These are phyloP conservation scores for Biancaea sappan DNA, from an alignment of 306 rosid species.

Conservation along the genomic window DNA sequence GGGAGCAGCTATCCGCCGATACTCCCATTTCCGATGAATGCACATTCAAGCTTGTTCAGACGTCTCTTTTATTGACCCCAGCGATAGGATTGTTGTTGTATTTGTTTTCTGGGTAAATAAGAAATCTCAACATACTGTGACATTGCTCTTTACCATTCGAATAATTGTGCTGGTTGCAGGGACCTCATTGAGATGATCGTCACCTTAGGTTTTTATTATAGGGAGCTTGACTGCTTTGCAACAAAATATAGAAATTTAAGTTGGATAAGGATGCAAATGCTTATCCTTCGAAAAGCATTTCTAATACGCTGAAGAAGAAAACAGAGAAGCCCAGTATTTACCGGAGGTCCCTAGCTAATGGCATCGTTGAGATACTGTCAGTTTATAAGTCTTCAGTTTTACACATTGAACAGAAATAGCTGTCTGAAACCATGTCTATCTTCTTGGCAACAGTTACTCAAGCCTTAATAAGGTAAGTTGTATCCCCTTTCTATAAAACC, in stretches of 20 bases:
- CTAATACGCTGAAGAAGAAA: slow-evolving; percentile 35
- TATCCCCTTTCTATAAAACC: not conserved
- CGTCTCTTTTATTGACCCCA: slow-evolving; percentile 79
- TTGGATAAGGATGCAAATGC: slow-evolving; percentile 74
- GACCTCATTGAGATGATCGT: slow-evolving; percentile 78
- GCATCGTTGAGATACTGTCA: slow-evolving; percentile 83
- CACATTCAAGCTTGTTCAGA: slow-evolving; percentile 80
- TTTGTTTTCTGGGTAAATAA: not conserved
- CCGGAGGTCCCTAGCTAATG: slow-evolving; percentile 86
- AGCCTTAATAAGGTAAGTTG: slow-evolving; percentile 75
- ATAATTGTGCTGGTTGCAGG: slow-evolving; percentile 53
- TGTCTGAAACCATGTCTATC: slow-evolving; percentile 78
- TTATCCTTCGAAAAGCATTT: slow-evolving; percentile 36
- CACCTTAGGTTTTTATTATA: slow-evolving; percentile 80
- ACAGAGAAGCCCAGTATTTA: slow-evolving; percentile 67
- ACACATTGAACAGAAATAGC: slow-evolving; percentile 77
- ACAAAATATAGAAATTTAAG: slow-evolving; percentile 76
- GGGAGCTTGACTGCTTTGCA: slow-evolving; percentile 86
- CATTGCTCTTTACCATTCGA: not conserved
- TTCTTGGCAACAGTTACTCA: slow-evolving; percentile 82
- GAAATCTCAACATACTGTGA: slow-evolving; percentile 28
- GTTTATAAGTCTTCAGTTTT: slow-evolving; percentile 80
- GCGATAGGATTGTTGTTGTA: slow-evolving; percentile 55
- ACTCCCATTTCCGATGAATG: slow-evolving; percentile 64
- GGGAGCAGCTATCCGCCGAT: slow-evolving; percentile 53